A percentile compares a stretch with the other conserved stretches of the same genome.
phyloP scores from a whole-genome alignment of 1,139 yeast genomes.

The Geotrichum macrosporum region DNA sequence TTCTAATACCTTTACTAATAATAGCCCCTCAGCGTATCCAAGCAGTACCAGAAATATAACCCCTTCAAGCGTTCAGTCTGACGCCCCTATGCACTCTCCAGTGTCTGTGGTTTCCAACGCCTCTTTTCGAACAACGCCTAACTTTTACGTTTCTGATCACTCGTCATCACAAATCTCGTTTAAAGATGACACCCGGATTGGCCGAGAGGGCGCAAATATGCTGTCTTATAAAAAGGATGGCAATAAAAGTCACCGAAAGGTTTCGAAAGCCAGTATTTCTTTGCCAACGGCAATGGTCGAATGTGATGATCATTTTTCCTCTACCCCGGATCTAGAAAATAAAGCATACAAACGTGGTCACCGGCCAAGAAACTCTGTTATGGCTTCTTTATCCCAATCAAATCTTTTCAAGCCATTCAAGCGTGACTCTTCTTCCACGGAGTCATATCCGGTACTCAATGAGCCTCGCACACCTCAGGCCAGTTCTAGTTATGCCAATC shows the following conservation, averaged over 20 bases:
- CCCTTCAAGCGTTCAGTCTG: conserved; percentile 9
- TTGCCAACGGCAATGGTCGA: conserved; percentile 29
- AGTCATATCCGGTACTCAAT: conserved; percentile 14
- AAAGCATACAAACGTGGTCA: conserved; percentile 13
- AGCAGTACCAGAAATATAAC: neutral
- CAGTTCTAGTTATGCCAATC: neutral
- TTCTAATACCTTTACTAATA: neutral
- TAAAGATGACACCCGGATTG: conserved; percentile 15
- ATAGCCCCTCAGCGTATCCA: neutral
- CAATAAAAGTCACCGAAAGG: conserved; percentile 24
- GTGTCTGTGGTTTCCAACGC: conserved; percentile 18
- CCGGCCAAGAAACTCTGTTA: conserved; percentile 19
- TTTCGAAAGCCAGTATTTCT: conserved; percentile 29
- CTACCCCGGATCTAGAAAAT: conserved; percentile 16
- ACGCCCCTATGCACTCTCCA: conserved; percentile 16
- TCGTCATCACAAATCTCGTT: conserved; percentile 13
- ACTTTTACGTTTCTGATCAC: conserved; percentile 1
- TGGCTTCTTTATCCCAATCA: conserved; percentile 10
- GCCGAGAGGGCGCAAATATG: conserved; percentile 19
- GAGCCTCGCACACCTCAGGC: conserved; percentile 11
- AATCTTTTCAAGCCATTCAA: conserved; percentile 18
- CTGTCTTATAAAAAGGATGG: conserved; percentile 29
- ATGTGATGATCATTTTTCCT: conserved; percentile 27
- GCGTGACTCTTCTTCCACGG: conserved; percentile 13
- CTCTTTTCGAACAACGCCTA: conserved; percentile 9